These are phyloP conservation scores for Sequoiadendron giganteum DNA, from an alignment of 75 land plant species.

Conservation along the genomic window DNA sequence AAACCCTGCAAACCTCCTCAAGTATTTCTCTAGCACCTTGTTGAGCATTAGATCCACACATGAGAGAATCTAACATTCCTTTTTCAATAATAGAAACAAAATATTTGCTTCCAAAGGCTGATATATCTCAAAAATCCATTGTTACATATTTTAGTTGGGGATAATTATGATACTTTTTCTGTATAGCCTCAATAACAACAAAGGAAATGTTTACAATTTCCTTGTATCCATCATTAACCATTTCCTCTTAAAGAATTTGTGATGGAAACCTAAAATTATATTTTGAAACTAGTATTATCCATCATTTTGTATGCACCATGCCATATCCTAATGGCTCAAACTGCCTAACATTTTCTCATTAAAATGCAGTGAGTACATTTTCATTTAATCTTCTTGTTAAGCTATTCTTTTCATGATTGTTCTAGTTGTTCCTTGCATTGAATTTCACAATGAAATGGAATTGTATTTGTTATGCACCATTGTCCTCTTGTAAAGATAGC, in stretches of 20 bases:
- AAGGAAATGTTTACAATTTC: slow-evolving; percentile 81
- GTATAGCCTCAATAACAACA: slow-evolving; percentile 81
- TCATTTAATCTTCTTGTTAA: too few relatives aligned
- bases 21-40: slow-evolving; percentile 74
- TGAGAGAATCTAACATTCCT: slow-evolving; percentile 85
- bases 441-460: too few relatives aligned
- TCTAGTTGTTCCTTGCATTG: too few relatives aligned
- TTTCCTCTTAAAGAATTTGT: slow-evolving; percentile 72
- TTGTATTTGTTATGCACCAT: too few relatives aligned
- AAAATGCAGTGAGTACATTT: too few relatives aligned
- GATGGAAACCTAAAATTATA: too few relatives aligned
- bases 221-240: slow-evolving; percentile 84
- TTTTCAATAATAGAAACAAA: slow-evolving; percentile 87
- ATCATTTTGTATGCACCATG: too few relatives aligned
- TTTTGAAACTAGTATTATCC: too few relatives aligned
- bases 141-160: slow-evolving; percentile 50
- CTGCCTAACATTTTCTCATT: too few relatives aligned
- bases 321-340: too few relatives aligned
- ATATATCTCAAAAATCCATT: slow-evolving; percentile 92
- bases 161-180: slow-evolving; percentile 53
- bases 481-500: too few relatives aligned
- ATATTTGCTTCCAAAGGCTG: slow-evolving; percentile 42
- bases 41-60: slow-evolving; percentile 82
- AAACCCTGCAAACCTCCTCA: slow-evolving; percentile 80
- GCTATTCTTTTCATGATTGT: too few relatives aligned